phyloP scores from a whole-genome alignment of 805 yeast species.

The Metschnikowia anglica region DNA sequence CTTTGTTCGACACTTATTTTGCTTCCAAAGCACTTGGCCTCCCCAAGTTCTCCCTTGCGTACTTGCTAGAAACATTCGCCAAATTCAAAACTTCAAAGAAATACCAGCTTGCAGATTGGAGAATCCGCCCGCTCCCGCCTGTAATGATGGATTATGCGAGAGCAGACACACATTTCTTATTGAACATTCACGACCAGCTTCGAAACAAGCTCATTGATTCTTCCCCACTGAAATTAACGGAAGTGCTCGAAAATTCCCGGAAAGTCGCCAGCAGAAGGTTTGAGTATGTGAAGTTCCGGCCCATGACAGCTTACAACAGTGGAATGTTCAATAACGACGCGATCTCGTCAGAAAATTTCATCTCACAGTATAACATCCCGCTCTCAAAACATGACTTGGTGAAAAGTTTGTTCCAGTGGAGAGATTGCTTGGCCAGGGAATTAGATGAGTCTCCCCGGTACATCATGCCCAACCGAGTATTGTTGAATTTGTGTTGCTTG shows the following conservation, averaged over 20 bases:
- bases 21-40: conserved; percentile 81
- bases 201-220: conserved; percentile 54
- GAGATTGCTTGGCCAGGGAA: conserved; percentile 71
- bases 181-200: conserved; percentile 75
- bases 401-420: conserved; percentile 70
- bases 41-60: conserved; percentile 82
- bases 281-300: conserved; percentile 70
- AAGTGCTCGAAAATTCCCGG: conserved; percentile 72
- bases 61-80: conserved; percentile 74
- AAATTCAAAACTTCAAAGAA: conserved; percentile 86
- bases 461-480: conserved; percentile 77
- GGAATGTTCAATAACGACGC: conserved; percentile 46
- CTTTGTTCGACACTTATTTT: conserved; percentile 88
- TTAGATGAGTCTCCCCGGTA: conserved; percentile 83
- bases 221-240: conserved; percentile 45
- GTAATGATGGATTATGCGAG: conserved; percentile 86
- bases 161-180: conserved; percentile 89
- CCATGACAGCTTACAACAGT: conserved; percentile 28
- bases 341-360: conserved; percentile 47
- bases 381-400: conserved; percentile 52
- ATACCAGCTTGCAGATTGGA: conserved; percentile 97
- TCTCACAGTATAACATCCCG: conserved; percentile 65
- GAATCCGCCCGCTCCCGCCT: conserved; percentile 75
- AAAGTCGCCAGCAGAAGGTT: conserved; percentile 77
- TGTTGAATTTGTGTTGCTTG: conserved; percentile 58